Conservation (phyloP, 306 rosid species). For the Acacia crassicarpa region DNA sequence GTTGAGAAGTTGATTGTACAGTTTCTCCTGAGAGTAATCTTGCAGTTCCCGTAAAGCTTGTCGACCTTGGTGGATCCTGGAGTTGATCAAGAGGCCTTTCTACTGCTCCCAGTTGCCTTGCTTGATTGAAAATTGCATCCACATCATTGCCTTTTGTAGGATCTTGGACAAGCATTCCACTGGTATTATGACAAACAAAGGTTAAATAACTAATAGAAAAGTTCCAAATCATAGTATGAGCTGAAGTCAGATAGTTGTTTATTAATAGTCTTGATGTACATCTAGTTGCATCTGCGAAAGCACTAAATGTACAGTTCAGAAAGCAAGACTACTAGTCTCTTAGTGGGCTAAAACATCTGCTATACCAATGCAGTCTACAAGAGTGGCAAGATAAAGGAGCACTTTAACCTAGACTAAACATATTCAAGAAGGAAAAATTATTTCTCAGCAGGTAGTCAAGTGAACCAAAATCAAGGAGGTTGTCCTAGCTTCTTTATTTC, state of each 20-base stretch:
- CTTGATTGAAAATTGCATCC: slow-evolving; percentile 84
- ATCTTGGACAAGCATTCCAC: slow-evolving; percentile 99
- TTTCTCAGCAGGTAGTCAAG: neutral
- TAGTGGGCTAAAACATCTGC: neutral
- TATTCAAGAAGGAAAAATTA: neutral
- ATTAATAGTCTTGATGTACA: neutral
- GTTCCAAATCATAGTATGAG: slow-evolving; percentile 13
- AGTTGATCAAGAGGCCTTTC: slow-evolving; percentile 77
- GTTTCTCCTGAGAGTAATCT: slow-evolving; percentile 88
- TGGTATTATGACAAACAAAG: slow-evolving; percentile 41
- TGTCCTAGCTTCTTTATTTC: too few species aligned
- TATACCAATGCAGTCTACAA: neutral
- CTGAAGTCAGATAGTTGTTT: neutral
- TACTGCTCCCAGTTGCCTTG: slow-evolving; percentile 85
- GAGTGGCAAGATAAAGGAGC: neutral
- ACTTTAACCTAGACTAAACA: neutral
- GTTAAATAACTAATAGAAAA: slow-evolving; percentile 12
- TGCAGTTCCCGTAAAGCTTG: slow-evolving; percentile 87
- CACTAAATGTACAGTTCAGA: slow-evolving; percentile 15
- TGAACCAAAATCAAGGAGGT: neutral
- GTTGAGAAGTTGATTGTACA: slow-evolving; percentile 67
- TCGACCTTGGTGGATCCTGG: slow-evolving; percentile 78
- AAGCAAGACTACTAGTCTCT: neutral
- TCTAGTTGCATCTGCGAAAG: neutral
- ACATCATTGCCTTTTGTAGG: slow-evolving; percentile 87